phyloP scores from a whole-genome alignment of 106 monocot species.

The Dioscorea dumetorum region DNA sequence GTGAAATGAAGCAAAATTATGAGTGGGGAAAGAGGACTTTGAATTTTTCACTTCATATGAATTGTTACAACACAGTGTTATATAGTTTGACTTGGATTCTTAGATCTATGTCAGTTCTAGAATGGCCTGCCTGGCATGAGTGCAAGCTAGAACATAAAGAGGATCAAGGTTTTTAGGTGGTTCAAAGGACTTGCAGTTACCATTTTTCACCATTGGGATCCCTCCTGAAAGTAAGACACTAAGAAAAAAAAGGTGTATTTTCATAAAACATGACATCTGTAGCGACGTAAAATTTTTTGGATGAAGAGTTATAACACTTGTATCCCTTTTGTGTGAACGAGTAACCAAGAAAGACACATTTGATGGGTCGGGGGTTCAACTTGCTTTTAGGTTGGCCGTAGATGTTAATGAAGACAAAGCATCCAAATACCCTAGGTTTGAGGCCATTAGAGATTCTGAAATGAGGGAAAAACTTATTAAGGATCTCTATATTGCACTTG shows the following conservation, averaged over 20 bases:
- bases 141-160: too few species aligned
- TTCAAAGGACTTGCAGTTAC: too few species aligned
- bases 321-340: conserved; percentile 5
- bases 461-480: not conserved
- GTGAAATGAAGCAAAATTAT: too few species aligned
- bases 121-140: not conserved
- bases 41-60: too few species aligned
- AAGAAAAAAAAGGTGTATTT: not conserved
- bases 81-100: not conserved
- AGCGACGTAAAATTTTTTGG: too few species aligned
- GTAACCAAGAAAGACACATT: not conserved
- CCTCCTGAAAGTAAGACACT: not conserved
- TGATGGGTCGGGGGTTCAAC: too few species aligned
- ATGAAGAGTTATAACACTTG: not conserved
- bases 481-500: not conserved
- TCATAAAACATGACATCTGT: not conserved
- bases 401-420: not conserved
- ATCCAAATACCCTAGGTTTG: not conserved
- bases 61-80: too few species aligned
- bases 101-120: not conserved
- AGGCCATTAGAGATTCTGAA: not conserved
- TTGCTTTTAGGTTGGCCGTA: not conserved
- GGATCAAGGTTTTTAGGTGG: too few species aligned
- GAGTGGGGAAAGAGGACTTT: too few species aligned
- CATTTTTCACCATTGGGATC: not conserved